Conservation (phyloP, 495 filamentous ascomycete species). For the Penicillium paradoxum region DNA sequence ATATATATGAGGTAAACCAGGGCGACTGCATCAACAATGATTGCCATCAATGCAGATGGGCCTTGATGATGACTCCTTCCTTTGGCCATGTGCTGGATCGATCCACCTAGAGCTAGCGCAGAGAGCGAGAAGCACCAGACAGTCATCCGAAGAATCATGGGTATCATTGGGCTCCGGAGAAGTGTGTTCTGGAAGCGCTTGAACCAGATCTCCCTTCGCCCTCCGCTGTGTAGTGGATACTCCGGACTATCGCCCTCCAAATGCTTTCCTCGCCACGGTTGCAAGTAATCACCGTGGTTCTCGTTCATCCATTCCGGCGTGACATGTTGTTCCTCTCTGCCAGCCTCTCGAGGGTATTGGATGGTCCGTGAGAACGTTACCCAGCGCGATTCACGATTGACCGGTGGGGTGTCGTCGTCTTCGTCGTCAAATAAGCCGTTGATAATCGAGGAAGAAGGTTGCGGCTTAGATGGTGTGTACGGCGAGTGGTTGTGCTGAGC, state of each 20-base stretch:
- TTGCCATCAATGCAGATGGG: constrained; percentile 80
- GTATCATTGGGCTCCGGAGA: constrained; percentile 77
- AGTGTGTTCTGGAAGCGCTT: constrained; percentile 53
- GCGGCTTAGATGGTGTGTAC: constrained; percentile 29
- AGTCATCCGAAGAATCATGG: constrained; percentile 73
- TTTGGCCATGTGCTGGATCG: constrained; percentile 61
- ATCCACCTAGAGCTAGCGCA: constrained; percentile 73
- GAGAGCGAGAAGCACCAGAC: constrained; percentile 78
- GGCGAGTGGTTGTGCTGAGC: constrained; percentile 60
- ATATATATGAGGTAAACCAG: constrained; percentile 88
- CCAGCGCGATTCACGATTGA: constrained; percentile 54
- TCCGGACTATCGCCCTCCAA: constrained; percentile 40
- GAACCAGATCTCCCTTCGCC: constrained; percentile 49
- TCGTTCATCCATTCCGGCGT: constrained; percentile 56
- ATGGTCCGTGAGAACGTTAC: constrained; percentile 52
- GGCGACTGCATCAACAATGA: constrained; percentile 84
- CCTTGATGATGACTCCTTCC: constrained; percentile 46
- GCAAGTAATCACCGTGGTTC: constrained; percentile 50
- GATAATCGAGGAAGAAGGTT: constrained; percentile 6
- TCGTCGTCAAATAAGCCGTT: constrained; percentile 8
- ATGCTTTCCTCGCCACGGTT: constrained; percentile 52
- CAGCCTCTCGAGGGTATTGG: constrained; percentile 45
- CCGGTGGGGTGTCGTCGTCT: constrained; percentile 1
- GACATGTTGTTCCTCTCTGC: constrained; percentile 46
- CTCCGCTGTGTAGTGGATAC: constrained; percentile 38